These are phyloP conservation scores for Malassezia psittaci DNA, from an alignment of 1,284 basidiomycete genomes.

Conservation along the genomic window DNA sequence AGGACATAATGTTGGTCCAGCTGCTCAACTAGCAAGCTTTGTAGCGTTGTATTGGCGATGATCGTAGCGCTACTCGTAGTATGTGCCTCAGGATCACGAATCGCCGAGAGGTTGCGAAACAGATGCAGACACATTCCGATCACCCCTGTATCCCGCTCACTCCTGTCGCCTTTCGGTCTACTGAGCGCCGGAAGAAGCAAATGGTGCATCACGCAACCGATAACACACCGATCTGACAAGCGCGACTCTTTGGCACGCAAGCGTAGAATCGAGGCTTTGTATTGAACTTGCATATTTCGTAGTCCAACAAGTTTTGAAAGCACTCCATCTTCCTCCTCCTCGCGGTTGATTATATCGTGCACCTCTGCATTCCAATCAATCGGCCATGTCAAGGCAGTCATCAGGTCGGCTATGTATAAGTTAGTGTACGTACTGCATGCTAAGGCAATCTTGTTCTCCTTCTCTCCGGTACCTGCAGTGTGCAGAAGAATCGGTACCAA, in stretches of 20 bases:
- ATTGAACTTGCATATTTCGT: conserved; percentile 30
- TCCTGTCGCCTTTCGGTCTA: conserved; percentile 33
- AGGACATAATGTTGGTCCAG: conserved; percentile 35
- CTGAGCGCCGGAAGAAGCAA: conserved; percentile 37
- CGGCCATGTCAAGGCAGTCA: conserved; percentile 46
- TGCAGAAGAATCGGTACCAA: conserved; percentile 44
- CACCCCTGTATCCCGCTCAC: conserved; percentile 35
- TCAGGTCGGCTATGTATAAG: conserved; percentile 24
- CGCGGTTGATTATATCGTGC: conserved; percentile 30
- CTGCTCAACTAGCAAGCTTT: conserved; percentile 33
- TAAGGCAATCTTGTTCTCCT: conserved; percentile 36
- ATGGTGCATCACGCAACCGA: conserved; percentile 32
- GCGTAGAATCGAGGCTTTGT: conserved; percentile 42
- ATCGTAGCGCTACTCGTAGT: conserved; percentile 27
- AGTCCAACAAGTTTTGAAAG: conserved; percentile 27
- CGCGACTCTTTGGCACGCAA: conserved; percentile 20
- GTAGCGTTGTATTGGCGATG: conserved; percentile 35
- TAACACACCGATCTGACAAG: conserved; percentile 24
- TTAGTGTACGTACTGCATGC: conserved; percentile 23
- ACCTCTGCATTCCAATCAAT: conserved; percentile 39
- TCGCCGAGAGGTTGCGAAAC: conserved; percentile 45
- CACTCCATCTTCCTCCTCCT: conserved; percentile 25
- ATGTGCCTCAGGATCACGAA: conserved; percentile 36
- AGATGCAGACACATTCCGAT: conserved; percentile 45
- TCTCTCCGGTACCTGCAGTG: conserved; percentile 30